These are phyloP conservation scores for Xylariaceae sp. DNA, from an alignment of 2,329 filamentous ascomycete genomes.

Conservation along the genomic window DNA sequence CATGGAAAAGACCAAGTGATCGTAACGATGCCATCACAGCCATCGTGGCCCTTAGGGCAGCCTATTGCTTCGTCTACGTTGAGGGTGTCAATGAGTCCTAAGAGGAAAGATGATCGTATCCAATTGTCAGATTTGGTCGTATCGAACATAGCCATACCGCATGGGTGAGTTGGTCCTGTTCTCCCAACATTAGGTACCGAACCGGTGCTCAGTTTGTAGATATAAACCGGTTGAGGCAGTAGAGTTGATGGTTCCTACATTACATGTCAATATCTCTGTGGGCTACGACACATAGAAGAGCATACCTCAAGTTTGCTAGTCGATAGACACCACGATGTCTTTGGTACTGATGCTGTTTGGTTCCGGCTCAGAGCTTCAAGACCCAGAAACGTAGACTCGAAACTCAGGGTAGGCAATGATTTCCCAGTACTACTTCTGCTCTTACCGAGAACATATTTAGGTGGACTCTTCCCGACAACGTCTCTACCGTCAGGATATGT, in stretches of 20 bases:
- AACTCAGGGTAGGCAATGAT: slow-evolving; percentile 11
- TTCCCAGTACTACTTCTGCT: too few relatives aligned
- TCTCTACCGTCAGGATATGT: slow-evolving; percentile 5
- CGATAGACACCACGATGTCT: slow-evolving; percentile 15
- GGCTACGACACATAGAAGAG: not conserved
- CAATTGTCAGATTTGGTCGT: slow-evolving; percentile 13
- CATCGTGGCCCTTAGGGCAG: slow-evolving; percentile 6
- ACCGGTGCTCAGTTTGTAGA: not conserved
- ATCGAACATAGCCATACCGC: slow-evolving; percentile 10
- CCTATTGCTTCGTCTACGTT: not conserved
- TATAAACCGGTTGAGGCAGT: not conserved
- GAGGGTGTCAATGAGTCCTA: slow-evolving; percentile 13
- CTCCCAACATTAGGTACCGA: slow-evolving; percentile 3
- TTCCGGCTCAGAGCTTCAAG: slow-evolving; percentile 7
- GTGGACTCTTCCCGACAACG: slow-evolving; percentile 12
- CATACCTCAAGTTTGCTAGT: slow-evolving; percentile 14
- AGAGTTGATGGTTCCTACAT: not conserved
- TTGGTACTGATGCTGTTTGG: not conserved
- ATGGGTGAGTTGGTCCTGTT: slow-evolving; percentile 15
- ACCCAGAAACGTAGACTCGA: slow-evolving; percentile 5
- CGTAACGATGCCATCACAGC: slow-evolving; percentile 9
- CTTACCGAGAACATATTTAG: slow-evolving; percentile 17
- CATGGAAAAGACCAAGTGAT: slow-evolving; percentile 22
- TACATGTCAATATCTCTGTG: not conserved
- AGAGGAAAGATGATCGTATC: slow-evolving; percentile 9